These are phyloP conservation scores for Thelonectria discophora DNA, from an alignment of 2,329 filamentous ascomycete species.

Conservation along the genomic window DNA sequence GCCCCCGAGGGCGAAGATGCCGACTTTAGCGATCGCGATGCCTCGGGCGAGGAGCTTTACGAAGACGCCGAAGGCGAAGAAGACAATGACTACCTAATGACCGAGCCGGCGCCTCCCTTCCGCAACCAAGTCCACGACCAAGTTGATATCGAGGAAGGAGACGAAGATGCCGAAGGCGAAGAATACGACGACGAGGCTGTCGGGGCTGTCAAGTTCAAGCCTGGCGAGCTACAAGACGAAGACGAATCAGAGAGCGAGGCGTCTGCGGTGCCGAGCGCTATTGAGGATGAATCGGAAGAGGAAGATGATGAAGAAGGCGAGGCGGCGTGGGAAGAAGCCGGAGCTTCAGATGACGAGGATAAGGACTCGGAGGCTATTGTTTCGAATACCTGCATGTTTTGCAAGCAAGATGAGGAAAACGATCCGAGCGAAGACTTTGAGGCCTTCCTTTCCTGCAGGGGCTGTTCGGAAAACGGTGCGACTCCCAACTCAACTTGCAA, in stretches of 20 bases:
- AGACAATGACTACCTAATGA: conserved; percentile 46
- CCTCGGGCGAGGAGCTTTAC: conserved; percentile 54
- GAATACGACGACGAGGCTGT: conserved; percentile 62
- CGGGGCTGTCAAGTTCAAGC: conserved; percentile 65
- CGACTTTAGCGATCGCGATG: conserved; percentile 51
- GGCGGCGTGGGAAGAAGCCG: conserved; percentile 62
- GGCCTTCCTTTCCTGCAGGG: conserved; percentile 76
- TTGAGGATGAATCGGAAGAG: conserved; percentile 63
- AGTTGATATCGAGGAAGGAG: conserved; percentile 45
- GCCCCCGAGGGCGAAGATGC: conserved; percentile 45
- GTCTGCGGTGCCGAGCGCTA: conserved; percentile 57
- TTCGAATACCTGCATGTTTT: conserved; percentile 70
- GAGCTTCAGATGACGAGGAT: conserved; percentile 66
- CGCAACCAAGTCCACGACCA: conserved; percentile 41
- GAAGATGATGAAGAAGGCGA: conserved; percentile 63
- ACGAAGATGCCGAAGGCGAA: conserved; percentile 42
- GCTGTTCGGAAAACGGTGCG: conserved; percentile 86
- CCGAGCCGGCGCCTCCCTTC: conserved; percentile 37
- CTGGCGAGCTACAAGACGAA: conserved; percentile 59
- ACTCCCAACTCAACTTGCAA: conserved; percentile 42
- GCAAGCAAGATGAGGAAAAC: conserved; percentile 82
- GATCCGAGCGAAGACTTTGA: conserved; percentile 85
- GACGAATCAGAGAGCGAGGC: conserved; percentile 56
- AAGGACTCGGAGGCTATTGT: conserved; percentile 65
- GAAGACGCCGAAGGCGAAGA: conserved; percentile 55